Evolutionary conservation across 345 rosid species (phyloP), one percentile per base, ranked within the genome.

Genomic region (Salix dunnii): DNA sequence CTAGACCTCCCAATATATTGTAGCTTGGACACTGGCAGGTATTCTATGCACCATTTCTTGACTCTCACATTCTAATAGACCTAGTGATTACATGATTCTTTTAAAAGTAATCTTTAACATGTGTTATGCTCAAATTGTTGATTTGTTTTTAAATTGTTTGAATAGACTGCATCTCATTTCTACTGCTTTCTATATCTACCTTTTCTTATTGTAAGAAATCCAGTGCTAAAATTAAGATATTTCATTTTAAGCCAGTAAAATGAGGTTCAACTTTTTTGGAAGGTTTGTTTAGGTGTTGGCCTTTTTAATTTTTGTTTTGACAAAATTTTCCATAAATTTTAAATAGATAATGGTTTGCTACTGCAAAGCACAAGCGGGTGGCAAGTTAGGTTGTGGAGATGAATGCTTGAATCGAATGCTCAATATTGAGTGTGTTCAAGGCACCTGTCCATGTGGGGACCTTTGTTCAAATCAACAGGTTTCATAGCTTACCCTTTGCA

Each of bases 401-500:
- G 94, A 90, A 83, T 96, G 99, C 82, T 87, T 96, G 84, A 96
- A 96, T 80, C 92, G 99, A 77, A 90, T 96, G 92, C 92, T 93
- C 68, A 96, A 96, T 86, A 93, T 96, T 84, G 98, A 96, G 88
- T 96, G 99, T 75, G 92, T 92, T 84, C 89, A 83, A 74, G 90
- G 94, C 82, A 93, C 97, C 84, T 96, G 99, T 71, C 98, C 99
- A 18, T 90, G 97, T 78, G 94, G 97, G 60, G 91, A 88, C 68
- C 86, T 85, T 30, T 96, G 99, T 78, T 96, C 99, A 82, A 96
- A 96, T 86, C 99, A 96, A 84, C 97, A 92, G 95, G 99, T 93
- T 71, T 25, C 61, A 30, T 5, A 42, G 67, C 23, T 53, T 70
- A 6, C 71, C 74, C 80, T 75, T 69, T 67, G 79, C 70, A 53